phyloP scores from a whole-genome alignment of 2,329 filamentous ascomycete species.

The Neonectria coccinea region DNA sequence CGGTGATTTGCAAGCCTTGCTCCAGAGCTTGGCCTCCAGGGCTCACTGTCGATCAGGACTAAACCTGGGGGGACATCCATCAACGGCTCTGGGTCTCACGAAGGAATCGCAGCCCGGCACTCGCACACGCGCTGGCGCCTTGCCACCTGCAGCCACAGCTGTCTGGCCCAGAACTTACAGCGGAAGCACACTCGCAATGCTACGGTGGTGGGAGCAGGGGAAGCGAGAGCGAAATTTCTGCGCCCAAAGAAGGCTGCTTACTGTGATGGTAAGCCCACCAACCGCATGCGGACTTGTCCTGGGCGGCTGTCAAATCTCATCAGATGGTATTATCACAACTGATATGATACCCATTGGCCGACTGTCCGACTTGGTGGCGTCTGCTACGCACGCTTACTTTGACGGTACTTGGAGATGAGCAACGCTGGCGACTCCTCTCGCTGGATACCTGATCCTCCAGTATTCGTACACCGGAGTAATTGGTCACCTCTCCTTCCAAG shows the following conservation, averaged over 20 bases:
- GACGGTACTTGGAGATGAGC: background rate
- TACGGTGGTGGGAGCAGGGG: background rate
- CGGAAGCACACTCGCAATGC: conserved; percentile 5
- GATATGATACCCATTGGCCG: conserved; percentile 6
- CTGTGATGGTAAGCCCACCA: background rate
- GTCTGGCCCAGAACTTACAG: background rate
- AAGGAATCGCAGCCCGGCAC: conserved; percentile 3
- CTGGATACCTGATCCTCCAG: background rate
- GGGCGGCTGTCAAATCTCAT: background rate
- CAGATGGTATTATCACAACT: background rate
- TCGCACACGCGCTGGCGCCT: conserved; percentile 4
- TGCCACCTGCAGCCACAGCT: conserved; percentile 21
- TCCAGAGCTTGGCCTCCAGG: background rate
- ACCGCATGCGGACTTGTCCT: background rate
- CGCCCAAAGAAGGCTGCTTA: background rate
- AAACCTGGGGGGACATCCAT: conserved; percentile 8
- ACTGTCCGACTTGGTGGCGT: conserved; percentile 8
- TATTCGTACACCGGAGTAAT: background rate
- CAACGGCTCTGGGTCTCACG: background rate
- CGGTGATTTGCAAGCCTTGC: conserved; percentile 17
- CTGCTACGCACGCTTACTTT: background rate
- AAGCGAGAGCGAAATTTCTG: conserved; percentile 1
- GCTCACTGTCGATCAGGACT: conserved; percentile 1
- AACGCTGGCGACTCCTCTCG: background rate
- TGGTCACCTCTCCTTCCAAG: background rate